A percentile compares a stretch with the other conserved stretches of the same genome.
Evolutionary conservation across 768 basidiomycete species (phyloP).

Genomic region (Amanita brunnescens): DNA sequence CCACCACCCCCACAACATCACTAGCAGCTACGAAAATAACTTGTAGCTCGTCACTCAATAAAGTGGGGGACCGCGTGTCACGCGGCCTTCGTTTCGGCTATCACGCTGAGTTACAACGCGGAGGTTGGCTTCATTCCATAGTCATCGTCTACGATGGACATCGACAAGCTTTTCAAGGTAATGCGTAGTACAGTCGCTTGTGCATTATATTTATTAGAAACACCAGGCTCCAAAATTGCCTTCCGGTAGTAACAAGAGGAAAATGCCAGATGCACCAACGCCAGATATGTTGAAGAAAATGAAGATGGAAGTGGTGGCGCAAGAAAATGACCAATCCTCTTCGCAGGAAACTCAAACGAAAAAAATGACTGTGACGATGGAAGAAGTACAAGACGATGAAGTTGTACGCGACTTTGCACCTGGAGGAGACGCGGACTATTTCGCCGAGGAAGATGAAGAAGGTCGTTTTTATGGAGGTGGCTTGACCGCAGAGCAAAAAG

Average conservation of each 20-base stretch:
- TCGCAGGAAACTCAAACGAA: slow-evolving; percentile 15
- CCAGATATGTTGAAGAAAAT: slow-evolving; percentile 80
- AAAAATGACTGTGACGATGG: slow-evolving; percentile 42
- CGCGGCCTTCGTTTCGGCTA: too few relatives aligned
- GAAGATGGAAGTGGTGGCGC: slow-evolving; percentile 38
- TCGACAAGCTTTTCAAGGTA: slow-evolving; percentile 47
- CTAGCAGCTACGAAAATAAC: too few relatives aligned
- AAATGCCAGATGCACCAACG: slow-evolving; percentile 67
- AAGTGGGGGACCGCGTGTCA: too few relatives aligned
- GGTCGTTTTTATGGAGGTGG: slow-evolving; percentile 94
- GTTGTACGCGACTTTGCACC: slow-evolving; percentile 56
- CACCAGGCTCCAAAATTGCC: slow-evolving; percentile 62
- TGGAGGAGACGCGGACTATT: slow-evolving; percentile 86
- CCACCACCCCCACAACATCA: too few relatives aligned
- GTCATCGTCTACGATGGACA: slow-evolving; percentile 27
- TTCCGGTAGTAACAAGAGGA: slow-evolving; percentile 55
- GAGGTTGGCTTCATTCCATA: not conserved
- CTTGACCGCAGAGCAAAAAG: slow-evolving; percentile 85
- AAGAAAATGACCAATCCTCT: slow-evolving; percentile 7
- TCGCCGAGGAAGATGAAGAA: slow-evolving; percentile 84
- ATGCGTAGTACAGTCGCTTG: not conserved
- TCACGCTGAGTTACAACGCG: too few relatives aligned
- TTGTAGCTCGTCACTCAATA: too few relatives aligned
- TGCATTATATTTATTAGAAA: not conserved
- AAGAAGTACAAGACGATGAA: slow-evolving; percentile 53